These are phyloP conservation scores for Erodium moschatum DNA, from an alignment of 441 rosid genomes.

Conservation along the genomic window DNA sequence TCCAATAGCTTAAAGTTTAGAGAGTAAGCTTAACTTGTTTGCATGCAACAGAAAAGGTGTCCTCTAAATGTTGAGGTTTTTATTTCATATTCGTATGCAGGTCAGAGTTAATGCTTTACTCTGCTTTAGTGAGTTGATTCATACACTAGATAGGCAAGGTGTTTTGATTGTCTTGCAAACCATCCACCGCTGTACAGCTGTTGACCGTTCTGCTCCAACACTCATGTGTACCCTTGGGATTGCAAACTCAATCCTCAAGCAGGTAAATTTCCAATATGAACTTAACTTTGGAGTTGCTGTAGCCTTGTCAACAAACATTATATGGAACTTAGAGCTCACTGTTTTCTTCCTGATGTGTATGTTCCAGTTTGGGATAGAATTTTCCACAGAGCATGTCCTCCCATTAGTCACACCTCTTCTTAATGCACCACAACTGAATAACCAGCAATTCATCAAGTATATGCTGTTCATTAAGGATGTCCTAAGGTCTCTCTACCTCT, in stretches of 20 bases:
- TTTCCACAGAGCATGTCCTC: constrained; percentile 68
- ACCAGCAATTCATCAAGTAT: constrained; percentile 84
- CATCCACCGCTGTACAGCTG: constrained; percentile 83
- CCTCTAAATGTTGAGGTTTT: neutral
- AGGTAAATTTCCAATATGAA: constrained; percentile 36
- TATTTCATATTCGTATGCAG: constrained; percentile 32
- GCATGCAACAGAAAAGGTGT: neutral
- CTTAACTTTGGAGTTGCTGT: neutral
- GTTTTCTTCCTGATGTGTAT: constrained; percentile 8
- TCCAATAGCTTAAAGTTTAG: too few species aligned
- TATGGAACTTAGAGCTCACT: constrained; percentile 17
- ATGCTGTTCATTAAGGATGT: constrained; percentile 81
- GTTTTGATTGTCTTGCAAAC: constrained; percentile 72
- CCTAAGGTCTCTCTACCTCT: constrained; percentile 42
- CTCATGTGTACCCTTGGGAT: constrained; percentile 93
- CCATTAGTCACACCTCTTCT: constrained; percentile 73
- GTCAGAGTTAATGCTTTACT: constrained; percentile 88
- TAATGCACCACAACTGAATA: constrained; percentile 72
- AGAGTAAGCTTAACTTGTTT: too few species aligned
- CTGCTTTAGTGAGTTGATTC: constrained; percentile 73
- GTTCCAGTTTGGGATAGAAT: constrained; percentile 71
- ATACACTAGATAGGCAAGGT: constrained; percentile 62
- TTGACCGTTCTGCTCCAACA: constrained; percentile 88
- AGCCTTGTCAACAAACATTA: constrained; percentile 11
- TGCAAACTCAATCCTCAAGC: constrained; percentile 79